Conservation (phyloP, 2,329 filamentous ascomycete genomes). For the Diaporthe amygdali region DNA sequence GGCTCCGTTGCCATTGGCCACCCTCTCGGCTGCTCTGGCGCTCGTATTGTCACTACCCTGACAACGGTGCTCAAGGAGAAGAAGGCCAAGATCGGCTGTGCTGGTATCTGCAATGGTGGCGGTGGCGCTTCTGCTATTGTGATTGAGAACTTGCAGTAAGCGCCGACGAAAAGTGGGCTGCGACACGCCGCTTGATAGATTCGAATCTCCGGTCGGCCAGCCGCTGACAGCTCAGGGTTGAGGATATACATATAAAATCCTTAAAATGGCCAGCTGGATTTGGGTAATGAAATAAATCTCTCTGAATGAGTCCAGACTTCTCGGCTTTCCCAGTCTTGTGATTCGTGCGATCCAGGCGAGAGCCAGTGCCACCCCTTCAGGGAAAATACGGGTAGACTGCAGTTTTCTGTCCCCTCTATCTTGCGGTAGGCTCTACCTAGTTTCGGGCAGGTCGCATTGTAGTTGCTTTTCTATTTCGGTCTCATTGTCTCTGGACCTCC, state of each 20-base stretch:
- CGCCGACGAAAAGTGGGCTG: neutral
- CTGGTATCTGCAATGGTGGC: slow-evolving; percentile 97
- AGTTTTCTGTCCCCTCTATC: too few relatives aligned
- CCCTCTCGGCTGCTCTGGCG: slow-evolving; percentile 91
- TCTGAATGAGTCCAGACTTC: neutral
- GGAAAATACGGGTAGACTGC: too few relatives aligned
- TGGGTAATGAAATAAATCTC: slow-evolving; percentile 4
- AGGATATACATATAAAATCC: neutral
- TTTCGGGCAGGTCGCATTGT: too few relatives aligned
- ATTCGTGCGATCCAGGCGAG: neutral
- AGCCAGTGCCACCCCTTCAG: neutral
- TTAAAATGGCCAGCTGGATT: neutral
- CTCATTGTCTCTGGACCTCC: too few relatives aligned
- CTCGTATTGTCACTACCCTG: slow-evolving; percentile 89
- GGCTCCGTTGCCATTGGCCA: slow-evolving; percentile 96
- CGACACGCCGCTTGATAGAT: neutral
- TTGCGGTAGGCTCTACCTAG: too few relatives aligned
- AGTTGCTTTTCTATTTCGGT: too few relatives aligned
- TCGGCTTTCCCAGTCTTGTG: neutral
- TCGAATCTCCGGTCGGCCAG: neutral
- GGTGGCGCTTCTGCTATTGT: slow-evolving; percentile 94
- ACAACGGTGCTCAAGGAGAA: slow-evolving; percentile 88
- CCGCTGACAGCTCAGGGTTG: neutral
- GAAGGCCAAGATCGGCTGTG: slow-evolving; percentile 91
- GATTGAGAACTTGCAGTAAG: slow-evolving; percentile 74